A percentile compares a stretch with the other conserved stretches of the same genome.
Conservation (phyloP, 306 rosid genomes). For the Acacia acuminata region DNA sequence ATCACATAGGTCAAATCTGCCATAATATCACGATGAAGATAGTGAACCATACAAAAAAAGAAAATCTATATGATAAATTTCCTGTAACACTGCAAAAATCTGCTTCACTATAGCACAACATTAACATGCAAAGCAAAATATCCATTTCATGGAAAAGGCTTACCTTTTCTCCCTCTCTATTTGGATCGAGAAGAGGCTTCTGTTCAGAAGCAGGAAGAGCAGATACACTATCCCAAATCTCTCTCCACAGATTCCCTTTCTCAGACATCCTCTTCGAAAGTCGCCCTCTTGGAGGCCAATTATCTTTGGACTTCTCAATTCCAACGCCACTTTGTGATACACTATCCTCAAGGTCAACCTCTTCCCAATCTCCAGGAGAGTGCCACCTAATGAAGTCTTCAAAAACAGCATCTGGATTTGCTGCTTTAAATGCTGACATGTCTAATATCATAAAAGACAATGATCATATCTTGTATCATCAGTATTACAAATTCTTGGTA, state of each 20-base stretch:
- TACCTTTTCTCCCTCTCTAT: conserved; percentile 97
- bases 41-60: background rate
- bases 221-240: conserved; percentile 77
- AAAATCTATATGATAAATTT: background rate
- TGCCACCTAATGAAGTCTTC: conserved; percentile 99
- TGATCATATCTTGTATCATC: conserved; percentile 30
- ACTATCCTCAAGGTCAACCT: conserved; percentile 37
- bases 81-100: conserved; percentile 8
- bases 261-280: conserved; percentile 98
- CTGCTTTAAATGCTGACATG: conserved; percentile 98
- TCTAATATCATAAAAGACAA: conserved; percentile 53
- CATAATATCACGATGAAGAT: background rate
- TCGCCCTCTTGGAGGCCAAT: conserved; percentile 82
- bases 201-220: conserved; percentile 84
- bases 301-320: conserved; percentile 40
- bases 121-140: conserved; percentile 1
- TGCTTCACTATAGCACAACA: conserved; percentile 1
- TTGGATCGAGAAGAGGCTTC: conserved; percentile 89
- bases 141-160: conserved; percentile 13
- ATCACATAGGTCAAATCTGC: background rate
- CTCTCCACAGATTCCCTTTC: conserved; percentile 87
- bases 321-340: conserved; percentile 41
- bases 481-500: conserved; percentile 22
- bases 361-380: conserved; percentile 99
- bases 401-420: conserved; percentile 88